Evolutionary conservation across 1,284 basidiomycete genomes (phyloP), one percentile per base, ranked within the genome.

Genomic region (Acaromyces ingoldii): DNA sequence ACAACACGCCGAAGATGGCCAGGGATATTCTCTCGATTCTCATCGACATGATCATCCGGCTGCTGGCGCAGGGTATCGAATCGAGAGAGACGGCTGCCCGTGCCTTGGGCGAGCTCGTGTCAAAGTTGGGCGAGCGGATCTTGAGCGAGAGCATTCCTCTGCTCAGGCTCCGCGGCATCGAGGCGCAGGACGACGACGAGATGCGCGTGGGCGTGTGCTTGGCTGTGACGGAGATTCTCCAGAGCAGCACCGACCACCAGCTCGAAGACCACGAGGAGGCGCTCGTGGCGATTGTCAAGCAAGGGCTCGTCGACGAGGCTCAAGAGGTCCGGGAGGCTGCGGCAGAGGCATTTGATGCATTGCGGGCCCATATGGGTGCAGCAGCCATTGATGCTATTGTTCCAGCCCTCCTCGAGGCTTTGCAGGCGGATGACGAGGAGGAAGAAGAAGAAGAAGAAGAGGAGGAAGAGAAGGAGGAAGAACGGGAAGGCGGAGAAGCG

Each of bases 341-440:
- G 6, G 93, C 93, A 0, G 85, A 84, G 72, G 89, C 91, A 0
- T 98, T 99, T 78, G 93, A 98, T 74, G 82, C 85, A 1, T 81
- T 95, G 41, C 93, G 97, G 78, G 89, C 92, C 60, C 82, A 88
- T 71, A 81, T 93, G 40, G 93, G 95, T 7, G 82, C 84, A 28
- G 88, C 86, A 72, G 93, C 92, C 5, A 93, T 97, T 64, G 91
- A 98, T 73, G 85, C 93, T 77, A 98, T 91, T 0, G 93, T 98
- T 60, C 95, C 93, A 0, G 97, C 92, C 0, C 77, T 98, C 2
- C 78, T 98, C 54, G 90, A 92, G 67, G 92, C 95, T 3, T 85
- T 99, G 6, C 28, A 53, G 25, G 45, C 45, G 43, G 85, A 88
- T 1, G 42, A 45, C 15, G 42, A 45, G 17, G 42, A 29, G 4